Base-by-base conservation (phyloP, 2,329 filamentous ascomycete species). In the Colletotrichum sp. region DNA sequence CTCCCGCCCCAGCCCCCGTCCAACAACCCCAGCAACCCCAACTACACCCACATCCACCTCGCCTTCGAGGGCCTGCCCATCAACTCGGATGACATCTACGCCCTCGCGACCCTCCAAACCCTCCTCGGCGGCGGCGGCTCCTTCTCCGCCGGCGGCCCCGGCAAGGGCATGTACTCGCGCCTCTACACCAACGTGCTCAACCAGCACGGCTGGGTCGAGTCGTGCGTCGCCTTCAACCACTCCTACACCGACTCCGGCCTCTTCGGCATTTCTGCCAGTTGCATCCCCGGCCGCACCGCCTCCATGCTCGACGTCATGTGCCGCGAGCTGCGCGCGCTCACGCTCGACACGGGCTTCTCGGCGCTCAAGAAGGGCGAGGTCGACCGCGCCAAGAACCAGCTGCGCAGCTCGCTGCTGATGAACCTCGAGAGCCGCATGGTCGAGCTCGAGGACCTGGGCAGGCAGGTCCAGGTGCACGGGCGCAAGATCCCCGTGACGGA, bases 101-200 rank as follows among this genome's bases (percentile, higher is more conserved):
- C 97, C 21, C 92, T 98, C 59, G 97, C 97, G 8, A 98, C 96
- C 1, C 90, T 99, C 2, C 97, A 98, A 85, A 98, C 96, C 2
- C 93, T 99, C 12, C 94, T 99, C 38, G 97, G 97, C 73, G 97
- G 97, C 63, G 97, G 97, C 64, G 97, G 97, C 28, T 98, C 96
- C 71, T 99, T 99, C 88, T 98, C 95, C 18, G 97, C 97, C 69
- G 97, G 97, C 80, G 97, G 97, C 0, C 97, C 97, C 6, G 97
- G 97, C 69, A 99, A 99, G 88, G 97, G 97, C 84, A 99, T 99
- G 97, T 98, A 98, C 89, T 98, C 95, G 48, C 94, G 97, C 14
- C 91, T 99, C 10, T 99, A 98, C 89, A 98, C 96, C 77, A 98
- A 98, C 83, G 96, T 98, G 1, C 91, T 99, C 67, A 99, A 99